Evolutionary conservation across 1,284 basidiomycete genomes (phyloP).

Genomic region (Hymenochaete sp.): DNA sequence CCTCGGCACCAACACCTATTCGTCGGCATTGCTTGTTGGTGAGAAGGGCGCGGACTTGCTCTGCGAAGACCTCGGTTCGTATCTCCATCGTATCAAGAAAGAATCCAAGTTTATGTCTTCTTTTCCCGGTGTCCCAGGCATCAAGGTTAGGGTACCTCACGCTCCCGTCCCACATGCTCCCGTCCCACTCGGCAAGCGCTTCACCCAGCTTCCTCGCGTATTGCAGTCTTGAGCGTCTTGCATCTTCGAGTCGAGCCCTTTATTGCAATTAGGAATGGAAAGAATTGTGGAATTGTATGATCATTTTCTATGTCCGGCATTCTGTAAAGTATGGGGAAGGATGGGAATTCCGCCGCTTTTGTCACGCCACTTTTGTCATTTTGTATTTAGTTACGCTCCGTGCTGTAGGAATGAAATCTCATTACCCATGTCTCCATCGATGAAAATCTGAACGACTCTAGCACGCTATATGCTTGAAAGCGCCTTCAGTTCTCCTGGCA

Average conservation of each 20-base stretch:
- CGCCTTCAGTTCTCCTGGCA: constrained; percentile 36
- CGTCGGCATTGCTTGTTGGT: constrained; percentile 56
- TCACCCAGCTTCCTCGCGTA: constrained; percentile 30
- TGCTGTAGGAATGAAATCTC: too few species aligned
- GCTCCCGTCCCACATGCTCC: constrained; percentile 66
- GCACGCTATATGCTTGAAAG: not conserved
- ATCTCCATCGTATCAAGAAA: not conserved
- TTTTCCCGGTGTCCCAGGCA: constrained; percentile 29
- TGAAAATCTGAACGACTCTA: too few species aligned
- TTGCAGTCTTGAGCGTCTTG: constrained; percentile 1
- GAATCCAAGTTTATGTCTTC: not conserved
- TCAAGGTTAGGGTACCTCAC: constrained; percentile 54
- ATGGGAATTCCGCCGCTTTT: too few species aligned
- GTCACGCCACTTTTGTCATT: too few species aligned
- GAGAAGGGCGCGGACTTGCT: constrained; percentile 60
- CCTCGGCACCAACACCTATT: constrained; percentile 65
- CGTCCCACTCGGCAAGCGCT: constrained; percentile 44
- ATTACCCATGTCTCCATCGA: too few species aligned
- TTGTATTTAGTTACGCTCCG: too few species aligned
- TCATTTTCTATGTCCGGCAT: too few species aligned
- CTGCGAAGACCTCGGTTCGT: constrained; percentile 54
- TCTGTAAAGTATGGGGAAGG: too few species aligned
- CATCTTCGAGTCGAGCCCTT: not conserved
- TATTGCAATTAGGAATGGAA: not conserved
- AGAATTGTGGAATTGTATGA: too few species aligned